Percentiles rank a stretch among this genome's conserved stretches.
Evolutionary conservation across 352 stramenopile genomes (phyloP).

Genomic region (Phytophthora sp.): DNA sequence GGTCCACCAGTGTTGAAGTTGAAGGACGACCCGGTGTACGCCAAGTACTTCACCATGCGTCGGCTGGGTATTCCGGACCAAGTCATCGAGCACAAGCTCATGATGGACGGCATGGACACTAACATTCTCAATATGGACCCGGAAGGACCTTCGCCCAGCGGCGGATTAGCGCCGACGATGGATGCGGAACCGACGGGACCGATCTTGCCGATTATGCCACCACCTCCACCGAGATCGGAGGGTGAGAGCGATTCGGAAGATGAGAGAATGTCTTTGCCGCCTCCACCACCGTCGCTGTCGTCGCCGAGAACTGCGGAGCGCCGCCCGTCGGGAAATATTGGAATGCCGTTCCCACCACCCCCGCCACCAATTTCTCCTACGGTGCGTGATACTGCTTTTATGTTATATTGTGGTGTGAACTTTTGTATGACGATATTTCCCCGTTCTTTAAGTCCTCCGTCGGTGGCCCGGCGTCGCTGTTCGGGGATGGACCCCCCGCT

Average conservation of each 20-base stretch:
- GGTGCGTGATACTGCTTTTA: slow-evolving; percentile 26
- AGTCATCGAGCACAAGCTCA: slow-evolving; percentile 81
- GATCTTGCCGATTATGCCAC: slow-evolving; percentile 45
- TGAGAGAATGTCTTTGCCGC: slow-evolving; percentile 29
- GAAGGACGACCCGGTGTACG: slow-evolving; percentile 83
- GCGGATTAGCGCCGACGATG: slow-evolving; percentile 35
- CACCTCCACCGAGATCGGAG: slow-evolving; percentile 20
- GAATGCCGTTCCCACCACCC: slow-evolving; percentile 53
- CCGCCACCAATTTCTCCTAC: slow-evolving; percentile 61
- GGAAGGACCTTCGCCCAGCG: slow-evolving; percentile 76
- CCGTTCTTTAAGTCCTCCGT: slow-evolving; percentile 45
- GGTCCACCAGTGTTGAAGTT: slow-evolving; percentile 68
- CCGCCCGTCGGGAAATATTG: slow-evolving; percentile 48
- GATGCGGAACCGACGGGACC: slow-evolving; percentile 33
- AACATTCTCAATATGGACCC: slow-evolving; percentile 82
- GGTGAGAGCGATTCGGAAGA: slow-evolving; percentile 33
- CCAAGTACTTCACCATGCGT: slow-evolving; percentile 89
- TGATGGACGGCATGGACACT: slow-evolving; percentile 79
- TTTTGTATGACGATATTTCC: not conserved
- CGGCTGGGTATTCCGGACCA: slow-evolving; percentile 73
- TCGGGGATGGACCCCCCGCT: slow-evolving; percentile 51
- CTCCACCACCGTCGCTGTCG: slow-evolving; percentile 41
- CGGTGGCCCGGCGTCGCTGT: slow-evolving; percentile 54
- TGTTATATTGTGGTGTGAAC: not conserved
- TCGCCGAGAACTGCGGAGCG: slow-evolving; percentile 14